Percentiles rank a stretch among this genome's conserved stretches.
Evolutionary conservation across 306 rosid genomes (phyloP).

Genomic region (Rubus parviflorus): DNA sequence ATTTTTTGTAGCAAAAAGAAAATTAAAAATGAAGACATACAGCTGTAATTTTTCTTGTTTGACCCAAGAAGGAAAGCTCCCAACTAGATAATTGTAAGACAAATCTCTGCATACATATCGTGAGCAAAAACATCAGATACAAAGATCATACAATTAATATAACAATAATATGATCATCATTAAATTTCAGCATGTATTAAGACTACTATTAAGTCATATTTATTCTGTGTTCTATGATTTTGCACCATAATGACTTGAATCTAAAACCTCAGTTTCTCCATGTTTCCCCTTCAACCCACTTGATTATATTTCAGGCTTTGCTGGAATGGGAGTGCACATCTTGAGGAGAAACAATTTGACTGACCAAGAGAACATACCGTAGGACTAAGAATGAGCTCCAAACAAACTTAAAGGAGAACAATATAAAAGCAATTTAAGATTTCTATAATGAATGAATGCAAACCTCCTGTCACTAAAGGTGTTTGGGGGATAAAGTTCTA

Average conservation of each 20-base stretch:
- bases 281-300: neutral
- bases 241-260: neutral
- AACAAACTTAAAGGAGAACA: conserved; percentile 2
- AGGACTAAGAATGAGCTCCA: neutral
- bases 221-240: neutral
- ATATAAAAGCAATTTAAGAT: neutral
- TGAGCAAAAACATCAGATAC: neutral
- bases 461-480: neutral
- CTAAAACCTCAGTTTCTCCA: neutral
- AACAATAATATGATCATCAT: neutral
- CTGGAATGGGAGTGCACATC: neutral
- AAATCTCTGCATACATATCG: conserved; percentile 65
- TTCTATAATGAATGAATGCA: neutral
- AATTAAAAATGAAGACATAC: conserved; percentile 35
- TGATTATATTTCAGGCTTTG: neutral
- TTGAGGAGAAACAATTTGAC: neutral
- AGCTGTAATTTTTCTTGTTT: conserved; percentile 42
- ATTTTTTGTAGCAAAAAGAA: neutral
- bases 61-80: conserved; percentile 79
- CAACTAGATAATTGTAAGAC: conserved; percentile 70
- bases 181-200: neutral
- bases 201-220: neutral
- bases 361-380: neutral
- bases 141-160: neutral
- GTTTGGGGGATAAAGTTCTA: neutral